Evolutionary conservation across 2,329 filamentous ascomycete genomes (phyloP).

Genomic region (Rhinocladiella similis): DNA sequence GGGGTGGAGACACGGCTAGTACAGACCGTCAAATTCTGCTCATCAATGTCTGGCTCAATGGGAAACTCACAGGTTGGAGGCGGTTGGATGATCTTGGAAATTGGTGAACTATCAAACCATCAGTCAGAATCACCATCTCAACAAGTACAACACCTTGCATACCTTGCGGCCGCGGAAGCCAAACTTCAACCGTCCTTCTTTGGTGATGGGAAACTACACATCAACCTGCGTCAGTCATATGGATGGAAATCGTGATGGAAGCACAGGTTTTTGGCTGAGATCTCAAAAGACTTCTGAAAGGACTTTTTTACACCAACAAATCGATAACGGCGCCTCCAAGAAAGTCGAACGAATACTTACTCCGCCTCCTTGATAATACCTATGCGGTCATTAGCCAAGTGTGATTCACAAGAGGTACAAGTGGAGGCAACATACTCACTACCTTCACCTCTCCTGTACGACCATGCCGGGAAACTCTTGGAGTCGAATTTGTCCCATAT

Average conservation of each 20-base stretch:
- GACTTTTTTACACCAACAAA: not conserved
- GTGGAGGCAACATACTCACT: constrained; percentile 6
- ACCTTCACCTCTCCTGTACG: constrained; percentile 23
- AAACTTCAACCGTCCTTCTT: constrained; percentile 31
- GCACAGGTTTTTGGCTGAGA: no score
- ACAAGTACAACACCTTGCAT: not conserved
- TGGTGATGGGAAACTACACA: constrained; percentile 21
- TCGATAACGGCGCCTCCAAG: no score
- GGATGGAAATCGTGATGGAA: no score
- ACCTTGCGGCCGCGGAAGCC: constrained; percentile 29
- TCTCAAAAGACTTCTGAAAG: no score
- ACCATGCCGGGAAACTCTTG: constrained; percentile 39
- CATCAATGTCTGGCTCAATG: not conserved
- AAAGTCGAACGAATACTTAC: constrained; percentile 1
- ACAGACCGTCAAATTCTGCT: not conserved
- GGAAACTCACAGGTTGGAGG: constrained; percentile 18
- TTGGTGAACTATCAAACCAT: constrained; percentile 21
- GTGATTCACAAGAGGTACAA: not conserved
- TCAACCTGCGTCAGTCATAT: no score
- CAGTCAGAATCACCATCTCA: not conserved
- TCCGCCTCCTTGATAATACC: constrained; percentile 27
- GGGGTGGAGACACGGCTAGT: constrained; percentile 26
- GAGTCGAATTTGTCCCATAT: constrained; percentile 38
- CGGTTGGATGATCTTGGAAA: constrained; percentile 26
- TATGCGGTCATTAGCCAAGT: not conserved